These are phyloP conservation scores for Aureobasidium sp. DNA, from an alignment of 2,329 filamentous ascomycete genomes.

Conservation along the genomic window DNA sequence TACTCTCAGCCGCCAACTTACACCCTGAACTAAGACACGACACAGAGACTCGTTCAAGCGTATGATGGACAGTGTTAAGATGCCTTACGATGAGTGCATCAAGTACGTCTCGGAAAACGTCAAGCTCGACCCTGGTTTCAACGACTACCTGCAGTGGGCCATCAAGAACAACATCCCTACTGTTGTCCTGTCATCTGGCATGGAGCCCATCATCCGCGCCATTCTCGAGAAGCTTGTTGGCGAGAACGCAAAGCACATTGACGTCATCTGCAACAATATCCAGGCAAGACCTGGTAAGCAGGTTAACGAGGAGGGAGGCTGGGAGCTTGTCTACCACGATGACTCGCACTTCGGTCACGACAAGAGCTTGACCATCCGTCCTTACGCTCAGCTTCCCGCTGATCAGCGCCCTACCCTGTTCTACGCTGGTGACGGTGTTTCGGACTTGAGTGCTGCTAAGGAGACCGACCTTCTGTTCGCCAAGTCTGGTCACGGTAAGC, in stretches of 20 bases:
- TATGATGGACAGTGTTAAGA: slow-evolving; percentile 83
- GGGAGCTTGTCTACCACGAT: slow-evolving; percentile 83
- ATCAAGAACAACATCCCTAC: slow-evolving; percentile 77
- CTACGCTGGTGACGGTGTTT: slow-evolving; percentile 92
- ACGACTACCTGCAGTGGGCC: slow-evolving; percentile 78
- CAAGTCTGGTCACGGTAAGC: slow-evolving; percentile 73
- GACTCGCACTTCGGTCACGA: slow-evolving; percentile 91
- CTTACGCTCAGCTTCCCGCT: slow-evolving; percentile 66
- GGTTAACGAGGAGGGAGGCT: slow-evolving; percentile 73
- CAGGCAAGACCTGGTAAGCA: slow-evolving; percentile 56
- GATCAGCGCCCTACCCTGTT: slow-evolving; percentile 70
- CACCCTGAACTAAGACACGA: neutral
- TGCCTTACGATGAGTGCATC: slow-evolving; percentile 75
- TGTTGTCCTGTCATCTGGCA: slow-evolving; percentile 84
- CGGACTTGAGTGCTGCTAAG: slow-evolving; percentile 80
- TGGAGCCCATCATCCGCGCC: slow-evolving; percentile 83
- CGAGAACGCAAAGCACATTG: slow-evolving; percentile 66
- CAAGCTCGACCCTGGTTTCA: slow-evolving; percentile 80
- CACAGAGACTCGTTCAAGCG: slow-evolving; percentile 68
- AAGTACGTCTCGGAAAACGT: slow-evolving; percentile 71
- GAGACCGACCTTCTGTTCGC: slow-evolving; percentile 93
- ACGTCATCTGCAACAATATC: slow-evolving; percentile 86
- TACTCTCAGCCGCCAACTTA: neutral
- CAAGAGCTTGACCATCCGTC: slow-evolving; percentile 84
- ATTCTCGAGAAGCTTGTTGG: slow-evolving; percentile 74